Evolutionary conservation across 371 early-diverging fungal species (phyloP).

Genomic region (Syncephalis fuscata): DNA sequence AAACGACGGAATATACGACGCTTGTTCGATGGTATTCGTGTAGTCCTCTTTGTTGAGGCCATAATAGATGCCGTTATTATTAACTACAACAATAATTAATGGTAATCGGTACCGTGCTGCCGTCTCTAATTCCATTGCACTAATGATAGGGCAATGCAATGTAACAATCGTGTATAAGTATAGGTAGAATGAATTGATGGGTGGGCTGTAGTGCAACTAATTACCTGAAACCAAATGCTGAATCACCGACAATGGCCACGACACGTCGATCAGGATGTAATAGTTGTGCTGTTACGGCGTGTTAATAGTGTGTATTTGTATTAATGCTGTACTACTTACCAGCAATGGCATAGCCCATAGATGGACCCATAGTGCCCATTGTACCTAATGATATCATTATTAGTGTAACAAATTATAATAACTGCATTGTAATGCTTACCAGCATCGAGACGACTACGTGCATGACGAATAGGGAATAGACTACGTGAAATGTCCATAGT

Average conservation of each 20-base stretch:
- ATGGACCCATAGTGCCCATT: constrained; percentile 71
- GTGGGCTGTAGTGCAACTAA: neutral
- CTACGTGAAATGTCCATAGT: constrained; percentile 75
- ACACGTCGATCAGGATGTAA: constrained; percentile 30
- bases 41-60: constrained; percentile 32
- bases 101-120: constrained; percentile 45
- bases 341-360: constrained; percentile 63
- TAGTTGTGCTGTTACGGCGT: constrained; percentile 24
- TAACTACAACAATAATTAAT: constrained; percentile 51
- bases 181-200: too few relatives aligned
- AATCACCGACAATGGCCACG: constrained; percentile 60
- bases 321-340: constrained; percentile 9
- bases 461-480: constrained; percentile 40
- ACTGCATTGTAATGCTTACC: constrained; percentile 9
- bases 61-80: constrained; percentile 67
- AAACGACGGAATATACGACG: constrained; percentile 29
- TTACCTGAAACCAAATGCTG: constrained; percentile 64
- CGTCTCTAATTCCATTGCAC: constrained; percentile 70
- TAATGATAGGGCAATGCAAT: too few relatives aligned
- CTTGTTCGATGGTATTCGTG: constrained; percentile 10
- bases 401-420: neutral
- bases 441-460: constrained; percentile 57
- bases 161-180: too few relatives aligned
- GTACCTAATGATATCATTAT: constrained; percentile 22
- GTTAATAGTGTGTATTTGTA: neutral